A percentile compares a stretch with the other conserved stretches of the same genome.
These are phyloP conservation scores for Erysimum cheiri DNA, from an alignment of 441 rosid species.

Conservation along the genomic window DNA sequence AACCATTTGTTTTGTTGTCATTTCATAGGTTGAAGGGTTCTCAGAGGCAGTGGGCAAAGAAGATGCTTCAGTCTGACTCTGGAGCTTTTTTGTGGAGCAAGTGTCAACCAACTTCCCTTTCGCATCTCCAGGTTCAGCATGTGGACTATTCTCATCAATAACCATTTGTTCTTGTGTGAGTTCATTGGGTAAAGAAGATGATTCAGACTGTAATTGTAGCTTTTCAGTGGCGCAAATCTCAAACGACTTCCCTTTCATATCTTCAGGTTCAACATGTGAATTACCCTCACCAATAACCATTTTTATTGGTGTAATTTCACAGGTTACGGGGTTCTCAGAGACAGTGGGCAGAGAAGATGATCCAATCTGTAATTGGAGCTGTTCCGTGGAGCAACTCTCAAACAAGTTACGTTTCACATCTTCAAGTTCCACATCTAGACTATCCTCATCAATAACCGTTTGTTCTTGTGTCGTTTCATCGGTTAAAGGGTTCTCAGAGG, in stretches of 20 bases:
- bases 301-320: neutral
- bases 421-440: neutral
- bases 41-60: neutral
- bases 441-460: neutral
- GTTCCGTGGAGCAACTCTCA: neutral
- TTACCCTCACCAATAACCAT: neutral
- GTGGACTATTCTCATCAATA: neutral
- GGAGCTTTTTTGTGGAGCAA: neutral
- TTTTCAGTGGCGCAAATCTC: neutral
- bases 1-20: neutral
- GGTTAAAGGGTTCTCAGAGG: neutral
- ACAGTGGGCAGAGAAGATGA: neutral
- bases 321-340: neutral
- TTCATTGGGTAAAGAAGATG: neutral
- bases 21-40: neutral
- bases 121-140: neutral
- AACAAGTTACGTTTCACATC: neutral
- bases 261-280: neutral
- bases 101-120: neutral
- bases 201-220: neutral
- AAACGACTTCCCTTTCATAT: neutral
- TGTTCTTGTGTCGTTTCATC: neutral
- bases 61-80: neutral
- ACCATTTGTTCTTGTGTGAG: neutral
- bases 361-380: neutral